These are phyloP conservation scores for Neopestalotiopsis sp. DNA, from an alignment of 2,329 filamentous ascomycete genomes.

Conservation along the genomic window DNA sequence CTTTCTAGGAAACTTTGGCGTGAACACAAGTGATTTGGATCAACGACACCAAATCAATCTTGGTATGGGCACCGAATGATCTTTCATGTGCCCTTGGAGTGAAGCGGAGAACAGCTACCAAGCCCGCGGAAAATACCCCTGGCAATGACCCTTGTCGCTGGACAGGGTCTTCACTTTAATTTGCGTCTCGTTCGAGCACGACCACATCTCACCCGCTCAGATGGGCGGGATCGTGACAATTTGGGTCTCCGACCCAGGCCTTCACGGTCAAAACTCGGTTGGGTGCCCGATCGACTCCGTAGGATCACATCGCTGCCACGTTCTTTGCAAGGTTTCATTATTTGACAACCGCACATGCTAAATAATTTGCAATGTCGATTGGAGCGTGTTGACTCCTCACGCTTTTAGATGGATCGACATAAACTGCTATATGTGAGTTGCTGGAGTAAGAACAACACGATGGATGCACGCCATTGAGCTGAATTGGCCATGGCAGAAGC, in stretches of 20 bases:
- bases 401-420: background rate
- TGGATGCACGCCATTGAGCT: background rate
- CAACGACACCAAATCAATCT: background rate
- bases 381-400: background rate
- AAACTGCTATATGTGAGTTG: background rate
- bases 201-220: background rate
- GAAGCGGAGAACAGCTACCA: no score
- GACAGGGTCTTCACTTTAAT: background rate
- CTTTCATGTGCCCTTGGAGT: background rate
- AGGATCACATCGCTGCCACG: background rate
- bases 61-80: background rate
- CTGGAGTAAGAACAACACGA: background rate
- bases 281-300: background rate
- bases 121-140: background rate
- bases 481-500: background rate
- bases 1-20: background rate
- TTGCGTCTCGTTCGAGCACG: background rate
- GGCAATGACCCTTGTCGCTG: background rate
- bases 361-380: background rate
- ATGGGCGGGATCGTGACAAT: background rate
- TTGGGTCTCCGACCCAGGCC: background rate
- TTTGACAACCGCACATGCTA: background rate
- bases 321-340: background rate
- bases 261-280: constrained; percentile 2
- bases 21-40: background rate